Evolutionary conservation across 2,329 filamentous ascomycete genomes (phyloP).

Genomic region (Aureobasidium namibiae): DNA sequence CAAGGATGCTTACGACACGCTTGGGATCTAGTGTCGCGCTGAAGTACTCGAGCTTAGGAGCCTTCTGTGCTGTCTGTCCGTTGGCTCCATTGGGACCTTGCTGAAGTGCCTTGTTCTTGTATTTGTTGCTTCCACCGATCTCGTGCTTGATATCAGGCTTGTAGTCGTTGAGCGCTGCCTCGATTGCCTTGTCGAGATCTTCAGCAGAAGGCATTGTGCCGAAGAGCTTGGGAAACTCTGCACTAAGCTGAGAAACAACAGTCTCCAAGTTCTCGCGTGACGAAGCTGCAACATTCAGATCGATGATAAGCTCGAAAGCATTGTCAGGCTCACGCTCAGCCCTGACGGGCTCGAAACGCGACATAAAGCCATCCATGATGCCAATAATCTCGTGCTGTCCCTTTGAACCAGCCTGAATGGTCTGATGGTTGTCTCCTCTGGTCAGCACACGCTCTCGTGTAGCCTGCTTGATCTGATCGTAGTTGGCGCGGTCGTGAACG

Average conservation of each 20-base stretch:
- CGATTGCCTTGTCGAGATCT: conserved; percentile 72
- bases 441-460: conserved; percentile 72
- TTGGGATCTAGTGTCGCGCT: conserved; percentile 46
- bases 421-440: conserved; percentile 95
- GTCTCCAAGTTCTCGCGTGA: conserved; percentile 82
- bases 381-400: conserved; percentile 65
- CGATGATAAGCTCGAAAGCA: conserved; percentile 74
- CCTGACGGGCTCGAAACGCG: conserved; percentile 73
- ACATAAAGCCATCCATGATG: conserved; percentile 93
- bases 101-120: conserved; percentile 21
- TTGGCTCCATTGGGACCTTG: conserved; percentile 4
- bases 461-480: conserved; percentile 63
- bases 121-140: conserved; percentile 50
- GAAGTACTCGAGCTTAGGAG: conserved; percentile 56
- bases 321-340: conserved; percentile 62
- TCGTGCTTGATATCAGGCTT: conserved; percentile 67
- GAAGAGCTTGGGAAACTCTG: conserved; percentile 70
- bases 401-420: conserved; percentile 77
- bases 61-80: conserved; percentile 17
- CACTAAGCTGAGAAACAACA: conserved; percentile 62
- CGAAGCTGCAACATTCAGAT: conserved; percentile 68
- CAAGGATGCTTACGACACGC: conserved; percentile 52
- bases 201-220: conserved; percentile 59
- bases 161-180: conserved; percentile 67
- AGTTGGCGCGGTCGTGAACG: conserved; percentile 60